Base-by-base conservation (phyloP, 1,284 basidiomycete species). In the Fistulinella cinereoalba region DNA sequence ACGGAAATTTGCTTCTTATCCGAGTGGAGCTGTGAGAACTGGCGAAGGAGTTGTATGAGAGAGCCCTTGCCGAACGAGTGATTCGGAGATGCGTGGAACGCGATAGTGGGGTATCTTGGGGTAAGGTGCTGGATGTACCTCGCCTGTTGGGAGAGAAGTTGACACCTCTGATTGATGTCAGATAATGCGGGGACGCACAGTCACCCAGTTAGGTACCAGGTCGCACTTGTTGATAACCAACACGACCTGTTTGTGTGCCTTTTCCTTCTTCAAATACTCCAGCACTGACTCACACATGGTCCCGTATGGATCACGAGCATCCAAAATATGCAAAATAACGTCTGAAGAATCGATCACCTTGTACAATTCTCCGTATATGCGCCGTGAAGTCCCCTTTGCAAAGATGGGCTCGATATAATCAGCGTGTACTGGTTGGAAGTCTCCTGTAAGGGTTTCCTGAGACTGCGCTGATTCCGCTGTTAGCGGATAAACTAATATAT, bases 1-100 rank as follows among this genome's bases (percentile, higher is more conserved):
- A 99, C 93, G 27, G 92, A 96, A 64, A 99, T 98, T 70, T 99
- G 96, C 73, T 98, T 99, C 77, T 97, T 97, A 76, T 99, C 97
- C 12, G 93, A 92, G 71, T 98, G 96, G 29, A 99, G 81, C 53
- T 92, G 91, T 10, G 93, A 92, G 70, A 99, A 99, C 67, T 99
- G 96, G 27, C 97, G 85, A 36, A 99, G 79, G 29, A 99, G 82
- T 69, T 97, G 94, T 61, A 99, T 99, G 51, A 99, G 83, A 25
- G 95, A 93, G 25, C 96, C 97, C 72, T 98, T 98, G 54, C 95
- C 96, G 63, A 98, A 99, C 4, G 96, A 97, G 72, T 99, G 96
- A 70, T 97, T 98, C 52, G 97, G 95, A 13, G 93, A 97, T 1
- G 97, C 97, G 67, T 99, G 97, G 77, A 98, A 98, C 2, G 96